Conservation (phyloP, 2,329 filamentous ascomycete genomes). For the Calonectria multiphialidica region DNA sequence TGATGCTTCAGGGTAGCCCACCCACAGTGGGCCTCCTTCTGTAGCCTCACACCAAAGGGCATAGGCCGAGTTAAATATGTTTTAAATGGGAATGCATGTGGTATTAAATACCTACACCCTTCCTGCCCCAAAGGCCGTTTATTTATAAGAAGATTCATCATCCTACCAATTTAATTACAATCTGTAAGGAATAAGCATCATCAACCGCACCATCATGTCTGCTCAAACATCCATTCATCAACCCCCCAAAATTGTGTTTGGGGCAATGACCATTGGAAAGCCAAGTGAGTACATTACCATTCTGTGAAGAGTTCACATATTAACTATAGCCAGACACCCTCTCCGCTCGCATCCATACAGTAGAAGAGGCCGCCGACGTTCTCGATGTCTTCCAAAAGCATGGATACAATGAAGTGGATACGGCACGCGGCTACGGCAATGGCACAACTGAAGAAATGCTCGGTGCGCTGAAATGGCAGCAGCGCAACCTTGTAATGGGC, state of each 20-base stretch:
- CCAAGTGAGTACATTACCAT: background rate
- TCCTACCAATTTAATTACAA: too few relatives aligned
- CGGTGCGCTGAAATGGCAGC: constrained; percentile 73
- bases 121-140: too few relatives aligned
- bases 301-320: background rate
- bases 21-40: too few relatives aligned
- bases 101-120: too few relatives aligned
- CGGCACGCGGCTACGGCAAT: constrained; percentile 75
- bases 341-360: background rate
- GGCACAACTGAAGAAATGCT: constrained; percentile 76
- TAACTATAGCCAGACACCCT: background rate
- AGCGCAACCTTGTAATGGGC: constrained; percentile 75
- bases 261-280: background rate
- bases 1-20: too few relatives aligned
- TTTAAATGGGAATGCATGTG: too few relatives aligned
- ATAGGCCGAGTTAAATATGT: too few relatives aligned
- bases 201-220: background rate
- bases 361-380: background rate
- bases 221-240: background rate
- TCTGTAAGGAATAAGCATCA: too few relatives aligned
- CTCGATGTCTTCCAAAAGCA: background rate
- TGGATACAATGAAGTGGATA: constrained; percentile 77
- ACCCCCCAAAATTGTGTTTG: background rate
- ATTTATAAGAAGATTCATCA: too few relatives aligned
- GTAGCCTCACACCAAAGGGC: too few relatives aligned